phyloP scores from a whole-genome alignment of 345 rosid genomes.

The Eucalyptus melliodora region DNA sequence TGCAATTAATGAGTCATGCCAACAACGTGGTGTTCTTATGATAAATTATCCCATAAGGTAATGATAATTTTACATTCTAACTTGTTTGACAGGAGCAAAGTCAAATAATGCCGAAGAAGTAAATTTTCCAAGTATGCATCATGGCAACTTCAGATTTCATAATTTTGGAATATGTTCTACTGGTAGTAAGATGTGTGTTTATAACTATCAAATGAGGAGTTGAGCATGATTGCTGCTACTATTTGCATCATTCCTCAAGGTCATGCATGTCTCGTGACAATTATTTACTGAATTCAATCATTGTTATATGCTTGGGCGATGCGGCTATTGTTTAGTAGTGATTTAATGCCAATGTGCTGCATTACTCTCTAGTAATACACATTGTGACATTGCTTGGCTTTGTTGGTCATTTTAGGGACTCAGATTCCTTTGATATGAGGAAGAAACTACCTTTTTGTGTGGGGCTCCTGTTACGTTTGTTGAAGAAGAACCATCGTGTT shows the following conservation, averaged over 20 bases:
- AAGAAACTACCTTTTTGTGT: conserved; percentile 84
- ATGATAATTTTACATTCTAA: not conserved
- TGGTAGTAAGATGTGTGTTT: not conserved
- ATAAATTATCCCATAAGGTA: conserved; percentile 84
- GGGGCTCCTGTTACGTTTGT: conserved; percentile 71
- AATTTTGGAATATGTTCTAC: not conserved
- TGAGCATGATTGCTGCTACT: not conserved
- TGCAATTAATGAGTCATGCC: conserved; percentile 61
- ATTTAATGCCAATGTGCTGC: not conserved
- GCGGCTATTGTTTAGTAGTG: not conserved
- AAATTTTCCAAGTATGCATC: not conserved
- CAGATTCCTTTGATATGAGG: conserved; percentile 82
- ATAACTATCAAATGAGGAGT: not conserved
- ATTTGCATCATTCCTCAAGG: not conserved
- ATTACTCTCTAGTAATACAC: not conserved
- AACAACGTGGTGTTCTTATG: conserved; percentile 59
- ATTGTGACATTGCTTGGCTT: not conserved
- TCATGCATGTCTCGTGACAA: not conserved
- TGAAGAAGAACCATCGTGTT: conserved; percentile 81
- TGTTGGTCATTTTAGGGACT: conserved; percentile 34
- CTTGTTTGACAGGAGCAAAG: not conserved
- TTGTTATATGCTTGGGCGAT: not conserved
- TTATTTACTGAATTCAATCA: not conserved
- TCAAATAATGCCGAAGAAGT: not conserved
- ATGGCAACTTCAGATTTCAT: not conserved